A percentile compares a stretch with the other conserved stretches of the same genome.
Evolutionary conservation across 192 early-diverging fungal genomes (phyloP).

Genomic region (Linnemannia schmuckeri): DNA sequence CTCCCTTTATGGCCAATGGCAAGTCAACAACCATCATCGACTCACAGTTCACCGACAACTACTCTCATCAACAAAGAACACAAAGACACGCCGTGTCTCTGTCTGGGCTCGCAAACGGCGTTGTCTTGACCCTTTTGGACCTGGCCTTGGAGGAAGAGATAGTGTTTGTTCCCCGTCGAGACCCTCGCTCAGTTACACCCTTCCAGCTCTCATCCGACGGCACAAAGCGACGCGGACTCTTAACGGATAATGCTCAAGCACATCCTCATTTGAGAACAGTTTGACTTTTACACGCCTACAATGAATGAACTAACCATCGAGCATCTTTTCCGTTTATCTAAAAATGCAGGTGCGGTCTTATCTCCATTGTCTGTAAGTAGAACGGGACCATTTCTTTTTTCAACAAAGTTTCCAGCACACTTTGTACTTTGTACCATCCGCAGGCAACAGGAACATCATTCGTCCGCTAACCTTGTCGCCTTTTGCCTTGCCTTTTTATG

Average conservation of each 20-base stretch:
- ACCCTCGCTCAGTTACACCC: neutral
- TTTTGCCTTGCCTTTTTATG: neutral
- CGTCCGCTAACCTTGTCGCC: neutral
- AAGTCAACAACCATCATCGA: constrained; percentile 23
- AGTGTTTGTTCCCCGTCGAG: neutral
- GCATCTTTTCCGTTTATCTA: neutral
- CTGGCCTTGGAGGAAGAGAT: neutral
- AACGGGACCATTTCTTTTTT: neutral
- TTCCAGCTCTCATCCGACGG: neutral
- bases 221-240: neutral
- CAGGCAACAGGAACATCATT: neutral
- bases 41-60: neutral
- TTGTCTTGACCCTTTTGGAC: neutral
- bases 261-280: neutral
- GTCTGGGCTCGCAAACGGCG: too few relatives aligned
- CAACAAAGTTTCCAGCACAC: neutral
- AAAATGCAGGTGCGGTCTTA: constrained; percentile 53
- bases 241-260: neutral
- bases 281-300: neutral
- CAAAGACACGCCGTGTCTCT: neutral
- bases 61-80: neutral
- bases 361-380: constrained; percentile 62
- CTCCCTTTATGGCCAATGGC: constrained; percentile 67
- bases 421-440: neutral
- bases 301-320: neutral